These are phyloP conservation scores for Xylaria sp. DNA, from an alignment of 2,329 filamentous ascomycete genomes.

Conservation along the genomic window DNA sequence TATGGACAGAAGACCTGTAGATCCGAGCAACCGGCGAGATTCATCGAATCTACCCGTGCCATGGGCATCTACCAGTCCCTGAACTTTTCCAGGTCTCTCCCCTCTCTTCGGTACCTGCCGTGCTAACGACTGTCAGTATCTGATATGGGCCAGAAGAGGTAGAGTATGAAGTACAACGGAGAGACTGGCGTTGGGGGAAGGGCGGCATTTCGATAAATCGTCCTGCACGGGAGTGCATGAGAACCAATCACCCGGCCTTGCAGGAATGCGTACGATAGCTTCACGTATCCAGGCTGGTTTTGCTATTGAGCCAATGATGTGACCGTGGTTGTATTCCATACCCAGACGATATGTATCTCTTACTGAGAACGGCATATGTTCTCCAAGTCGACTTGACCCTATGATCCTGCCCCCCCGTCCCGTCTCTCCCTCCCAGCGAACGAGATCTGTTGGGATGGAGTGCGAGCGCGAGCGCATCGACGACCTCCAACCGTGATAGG, in stretches of 20 bases:
- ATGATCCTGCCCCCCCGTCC: no score
- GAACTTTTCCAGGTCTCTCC: background rate
- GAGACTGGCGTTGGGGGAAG: background rate
- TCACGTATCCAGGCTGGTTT: background rate
- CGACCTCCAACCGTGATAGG: background rate
- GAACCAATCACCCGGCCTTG: background rate
- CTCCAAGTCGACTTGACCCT: background rate
- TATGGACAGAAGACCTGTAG: background rate
- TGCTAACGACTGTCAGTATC: background rate
- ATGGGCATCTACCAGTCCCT: background rate
- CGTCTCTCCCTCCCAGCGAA: background rate
- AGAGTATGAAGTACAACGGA: background rate
- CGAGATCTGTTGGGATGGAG: background rate
- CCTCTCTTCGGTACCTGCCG: background rate
- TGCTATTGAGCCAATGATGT: background rate
- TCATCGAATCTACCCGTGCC: no score
- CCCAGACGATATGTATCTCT: no score
- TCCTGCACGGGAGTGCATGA: background rate
- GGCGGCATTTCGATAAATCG: background rate
- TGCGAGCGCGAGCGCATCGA: background rate
- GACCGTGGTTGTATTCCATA: background rate
- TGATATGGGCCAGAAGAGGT: background rate
- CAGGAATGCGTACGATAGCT: background rate
- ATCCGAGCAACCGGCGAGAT: background rate
- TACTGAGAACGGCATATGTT: background rate